phyloP scores from a whole-genome alignment of 345 rosid genomes.

The Ailanthus altissimus region DNA sequence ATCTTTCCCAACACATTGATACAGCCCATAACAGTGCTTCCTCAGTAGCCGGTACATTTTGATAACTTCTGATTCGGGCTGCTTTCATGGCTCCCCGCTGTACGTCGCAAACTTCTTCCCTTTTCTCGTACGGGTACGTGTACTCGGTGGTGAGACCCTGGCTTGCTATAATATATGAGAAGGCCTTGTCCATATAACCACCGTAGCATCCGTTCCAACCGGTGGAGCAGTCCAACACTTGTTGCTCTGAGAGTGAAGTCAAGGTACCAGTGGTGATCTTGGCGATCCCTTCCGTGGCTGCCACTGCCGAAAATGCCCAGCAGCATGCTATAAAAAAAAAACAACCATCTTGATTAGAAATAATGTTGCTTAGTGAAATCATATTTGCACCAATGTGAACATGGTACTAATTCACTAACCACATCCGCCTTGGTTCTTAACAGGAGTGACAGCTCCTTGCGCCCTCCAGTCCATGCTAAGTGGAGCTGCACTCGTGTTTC shows the following conservation, averaged over 20 bases:
- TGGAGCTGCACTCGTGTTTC: constrained; percentile 17
- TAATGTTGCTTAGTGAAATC: no score
- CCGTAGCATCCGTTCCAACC: constrained; percentile 45
- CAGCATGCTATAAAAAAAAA: constrained; percentile 39
- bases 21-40: constrained; percentile 48
- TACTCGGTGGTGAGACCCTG: constrained; percentile 35
- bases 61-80: constrained; percentile 44
- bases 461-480: constrained; percentile 40
- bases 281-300: constrained; percentile 45
- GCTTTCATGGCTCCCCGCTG: constrained; percentile 19
- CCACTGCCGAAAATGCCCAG: constrained; percentile 62
- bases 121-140: constrained; percentile 28
- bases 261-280: constrained; percentile 40
- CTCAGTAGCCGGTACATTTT: constrained; percentile 47
- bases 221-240: constrained; percentile 61
- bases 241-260: constrained; percentile 54
- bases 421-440: constrained; percentile 40
- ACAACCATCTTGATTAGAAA: background rate
- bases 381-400: no score
- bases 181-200: constrained; percentile 38
- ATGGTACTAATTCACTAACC: constrained; percentile 29
- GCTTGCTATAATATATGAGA: constrained; percentile 29
- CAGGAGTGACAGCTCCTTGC: constrained; percentile 41
- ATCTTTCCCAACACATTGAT: no score
- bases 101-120: constrained; percentile 29